Conservation (phyloP, 805 yeast species). For the Starmerella etchellsii region DNA sequence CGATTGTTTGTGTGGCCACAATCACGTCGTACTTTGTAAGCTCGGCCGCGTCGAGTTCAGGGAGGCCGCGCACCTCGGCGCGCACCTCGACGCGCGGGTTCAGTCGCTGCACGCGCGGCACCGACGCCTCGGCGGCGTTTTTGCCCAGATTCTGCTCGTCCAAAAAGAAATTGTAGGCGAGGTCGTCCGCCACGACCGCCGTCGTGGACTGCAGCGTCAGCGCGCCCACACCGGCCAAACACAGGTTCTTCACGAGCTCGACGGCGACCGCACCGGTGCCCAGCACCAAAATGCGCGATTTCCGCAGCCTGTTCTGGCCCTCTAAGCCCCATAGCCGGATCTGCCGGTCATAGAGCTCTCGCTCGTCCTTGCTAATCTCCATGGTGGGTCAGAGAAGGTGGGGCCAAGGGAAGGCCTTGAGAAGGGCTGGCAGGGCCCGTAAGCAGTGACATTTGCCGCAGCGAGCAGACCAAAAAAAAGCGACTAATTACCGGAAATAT, state of each 20-base stretch:
- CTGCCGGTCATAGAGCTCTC: constrained; percentile 71
- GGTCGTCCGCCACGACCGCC: constrained; percentile 32
- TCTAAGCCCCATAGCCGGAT: constrained; percentile 93
- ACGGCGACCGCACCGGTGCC: constrained; percentile 66
- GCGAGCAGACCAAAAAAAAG: no score
- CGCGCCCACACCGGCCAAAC: constrained; percentile 58
- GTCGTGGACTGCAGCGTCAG: constrained; percentile 45
- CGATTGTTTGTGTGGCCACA: constrained; percentile 55
- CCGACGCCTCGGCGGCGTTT: constrained; percentile 34
- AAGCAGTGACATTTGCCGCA: no score
- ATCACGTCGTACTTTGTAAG: constrained; percentile 52
- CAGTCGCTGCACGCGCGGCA: constrained; percentile 49
- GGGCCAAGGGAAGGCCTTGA: no score
- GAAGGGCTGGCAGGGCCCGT: no score
- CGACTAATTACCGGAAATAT: no score
- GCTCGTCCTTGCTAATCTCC: constrained; percentile 19
- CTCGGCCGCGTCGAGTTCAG: constrained; percentile 26
- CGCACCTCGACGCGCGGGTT: constrained; percentile 62
- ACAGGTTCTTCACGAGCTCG: constrained; percentile 65
- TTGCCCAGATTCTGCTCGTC: constrained; percentile 34
- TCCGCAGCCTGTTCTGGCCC: constrained; percentile 66
- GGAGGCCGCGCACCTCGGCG: constrained; percentile 31
- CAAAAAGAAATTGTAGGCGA: constrained; percentile 53
- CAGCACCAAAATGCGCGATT: constrained; percentile 56
- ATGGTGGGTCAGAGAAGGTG: no score